Evolutionary conservation across 2,329 filamentous ascomycete genomes (phyloP), one percentile per base, ranked within the genome.

Genomic region (Sporothrix protearum): DNA sequence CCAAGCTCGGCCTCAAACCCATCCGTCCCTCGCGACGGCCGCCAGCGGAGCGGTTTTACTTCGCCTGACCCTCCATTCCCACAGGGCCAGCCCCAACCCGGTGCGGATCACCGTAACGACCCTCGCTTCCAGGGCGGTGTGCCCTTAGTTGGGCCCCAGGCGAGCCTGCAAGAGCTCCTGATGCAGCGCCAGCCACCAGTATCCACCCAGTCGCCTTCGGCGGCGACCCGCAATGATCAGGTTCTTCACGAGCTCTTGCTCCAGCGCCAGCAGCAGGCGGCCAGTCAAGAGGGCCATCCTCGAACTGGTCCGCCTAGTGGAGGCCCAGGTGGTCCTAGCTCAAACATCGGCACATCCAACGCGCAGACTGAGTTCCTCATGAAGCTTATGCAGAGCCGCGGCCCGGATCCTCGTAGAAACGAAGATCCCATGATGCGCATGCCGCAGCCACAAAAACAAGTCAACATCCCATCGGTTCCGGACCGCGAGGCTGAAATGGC

Each of bases 321-420:
- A 0, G 67, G 59, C n/a, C 47, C 53, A 1, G 63, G 71, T 16
- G 47, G 33, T 1, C 25, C 70, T 14, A 49, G 42, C 10, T 28
- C 55, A 0, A 66, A 49, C 30, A 57, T 67, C 25, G 47, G 64
- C 3, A 12, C 53, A 64, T 85, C 83, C 78, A 89, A 86, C 78
- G 88, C 85, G 76, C 92, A 95, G 76, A 88, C 91, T n/a, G 92
- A 96, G 75, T 94, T 96, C 78, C 83, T 97, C 66, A 92, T 97
- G 80, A 92, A 90, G 73, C 85, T 97, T 39, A 96, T 97, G 92
- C 88, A 91, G 75, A 80, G 81, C 73, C 84, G 85, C 72, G 81
- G 80, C 5, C 36, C 68, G 7, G 30, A 28, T 3, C 82, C 85
- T 0, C 79, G 85, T 51, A 81, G 84, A 73, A 82, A 82, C 45